Evolutionary conservation across 805 yeast genomes (phyloP).

Genomic region (Komagataella kurtzmanii): DNA sequence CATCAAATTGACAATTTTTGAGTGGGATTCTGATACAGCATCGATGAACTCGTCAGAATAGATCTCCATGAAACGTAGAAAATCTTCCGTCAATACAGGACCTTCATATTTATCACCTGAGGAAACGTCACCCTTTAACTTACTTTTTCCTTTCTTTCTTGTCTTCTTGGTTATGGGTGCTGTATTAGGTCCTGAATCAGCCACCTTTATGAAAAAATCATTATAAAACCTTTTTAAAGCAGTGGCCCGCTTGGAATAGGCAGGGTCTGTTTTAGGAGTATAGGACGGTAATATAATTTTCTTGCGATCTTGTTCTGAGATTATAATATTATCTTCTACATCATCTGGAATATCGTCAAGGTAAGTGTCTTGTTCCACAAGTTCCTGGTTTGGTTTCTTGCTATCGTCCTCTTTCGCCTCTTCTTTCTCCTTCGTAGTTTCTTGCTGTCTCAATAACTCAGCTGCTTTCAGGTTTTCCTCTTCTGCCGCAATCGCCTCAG

Average conservation of each 20-base stretch:
- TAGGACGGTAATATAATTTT: not conserved
- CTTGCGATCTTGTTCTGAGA: not conserved
- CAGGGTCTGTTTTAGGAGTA: not conserved
- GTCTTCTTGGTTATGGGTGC: not conserved
- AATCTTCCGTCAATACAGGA: slow-evolving; percentile 2
- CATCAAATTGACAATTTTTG: slow-evolving; percentile 25
- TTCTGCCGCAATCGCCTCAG: not conserved
- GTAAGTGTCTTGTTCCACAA: not conserved
- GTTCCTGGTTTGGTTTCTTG: not conserved
- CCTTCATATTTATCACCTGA: slow-evolving; percentile 1
- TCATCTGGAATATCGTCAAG: not conserved
- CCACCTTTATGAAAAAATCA: not conserved
- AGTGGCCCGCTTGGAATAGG: not conserved
- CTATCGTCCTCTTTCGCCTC: not conserved
- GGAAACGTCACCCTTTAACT: not conserved
- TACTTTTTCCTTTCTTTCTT: not conserved
- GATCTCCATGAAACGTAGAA: not conserved
- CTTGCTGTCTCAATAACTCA: not conserved
- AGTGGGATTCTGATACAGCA: slow-evolving; percentile 34
- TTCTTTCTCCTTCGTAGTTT: not conserved
- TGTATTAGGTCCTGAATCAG: not conserved
- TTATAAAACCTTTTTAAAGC: not conserved
- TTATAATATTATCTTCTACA: not conserved
- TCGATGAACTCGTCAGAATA: slow-evolving; percentile 26
- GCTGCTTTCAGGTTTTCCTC: not conserved